Evolutionary conservation across 306 rosid genomes (phyloP), one percentile per base, ranked within the genome.

Genomic region (Vicia faba): DNA sequence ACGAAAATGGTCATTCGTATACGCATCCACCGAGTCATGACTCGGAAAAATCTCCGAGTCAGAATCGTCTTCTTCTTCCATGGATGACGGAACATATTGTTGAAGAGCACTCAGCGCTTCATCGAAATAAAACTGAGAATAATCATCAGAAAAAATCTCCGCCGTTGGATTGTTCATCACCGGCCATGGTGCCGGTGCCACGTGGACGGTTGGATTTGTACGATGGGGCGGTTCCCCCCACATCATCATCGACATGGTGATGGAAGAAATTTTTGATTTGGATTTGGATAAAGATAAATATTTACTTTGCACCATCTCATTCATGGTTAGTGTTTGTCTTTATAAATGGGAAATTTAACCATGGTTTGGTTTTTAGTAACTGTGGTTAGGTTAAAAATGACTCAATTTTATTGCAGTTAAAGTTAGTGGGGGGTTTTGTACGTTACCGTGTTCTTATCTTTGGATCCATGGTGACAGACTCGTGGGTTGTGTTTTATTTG

Each of bases 141-240:
- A 84, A 25, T 84, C 89, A 7, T 64, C 81, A 75, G 88, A 78
- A 60, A 48, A 79, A 3, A 83, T 31, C 49, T 89, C 95, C 3
- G 62, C 45, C 56, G 83, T 55, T 1, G 84, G 70, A 64, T 89
- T 88, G 0, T 79, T 89, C 9, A 74, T 54, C 23, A 77, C 63
- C 1, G 76, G 62, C 91, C 95, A 88, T 0, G 96, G 97, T 3
- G 95, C 91, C 18, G 96, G 97, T 3, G 95, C 92, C 18, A 88
- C 86, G 69, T 84, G 89, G 2, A 90, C 68, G 50, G 89, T 81
- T 4, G 92, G 92, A 60, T 81, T 78, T 1, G 82, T 51, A 10
- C 82, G 88, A 55, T 82, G 93, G 2, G 83, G 80, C 14, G 25
- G 51, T 44, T 89, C 97, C 10, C 98, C 88, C 20, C 88, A 64